A percentile compares a stretch with the other conserved stretches of the same genome.
Evolutionary conservation across 2,329 filamentous ascomycete species (phyloP).

Genomic region (Penicillium occitanis): DNA sequence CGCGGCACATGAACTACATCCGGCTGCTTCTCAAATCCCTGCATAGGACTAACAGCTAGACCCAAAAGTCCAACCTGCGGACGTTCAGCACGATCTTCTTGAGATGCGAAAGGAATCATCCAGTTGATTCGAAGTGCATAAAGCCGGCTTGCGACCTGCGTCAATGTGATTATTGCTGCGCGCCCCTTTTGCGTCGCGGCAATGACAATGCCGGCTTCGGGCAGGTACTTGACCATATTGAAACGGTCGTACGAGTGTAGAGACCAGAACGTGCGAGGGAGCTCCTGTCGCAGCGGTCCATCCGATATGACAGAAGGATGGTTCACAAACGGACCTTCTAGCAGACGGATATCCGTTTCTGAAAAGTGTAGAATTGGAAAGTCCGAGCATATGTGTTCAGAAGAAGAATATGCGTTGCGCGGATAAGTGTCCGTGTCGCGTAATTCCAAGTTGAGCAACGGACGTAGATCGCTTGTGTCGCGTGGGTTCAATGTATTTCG

Average conservation of each 20-base stretch:
- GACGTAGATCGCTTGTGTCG: not conserved
- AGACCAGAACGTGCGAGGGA: not conserved
- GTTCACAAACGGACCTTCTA: slow-evolving; percentile 35
- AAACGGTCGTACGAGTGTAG: slow-evolving; percentile 48
- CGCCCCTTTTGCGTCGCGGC: slow-evolving; percentile 59
- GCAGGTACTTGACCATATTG: slow-evolving; percentile 59
- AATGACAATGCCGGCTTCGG: slow-evolving; percentile 59
- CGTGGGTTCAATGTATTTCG: not conserved
- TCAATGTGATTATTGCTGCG: slow-evolving; percentile 56
- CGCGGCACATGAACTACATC: slow-evolving; percentile 38
- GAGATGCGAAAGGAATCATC: slow-evolving; percentile 54
- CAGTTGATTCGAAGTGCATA: slow-evolving; percentile 57
- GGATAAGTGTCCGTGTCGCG: not conserved
- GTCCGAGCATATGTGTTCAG: not conserved
- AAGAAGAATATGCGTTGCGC: not conserved
- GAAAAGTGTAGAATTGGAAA: slow-evolving; percentile 48
- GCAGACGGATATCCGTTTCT: slow-evolving; percentile 39
- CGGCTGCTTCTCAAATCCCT: slow-evolving; percentile 46
- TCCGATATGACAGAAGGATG: slow-evolving; percentile 32
- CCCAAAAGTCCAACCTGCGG: slow-evolving; percentile 53
- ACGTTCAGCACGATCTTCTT: slow-evolving; percentile 48
- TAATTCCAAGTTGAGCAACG: not conserved
- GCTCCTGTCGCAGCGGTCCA: slow-evolving; percentile 16
- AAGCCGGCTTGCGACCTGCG: slow-evolving; percentile 36
- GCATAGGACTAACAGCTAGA: slow-evolving; percentile 58